Base-by-base conservation (phyloP, 164 flowering plant species). In the Amborella trichopoda region DNA sequence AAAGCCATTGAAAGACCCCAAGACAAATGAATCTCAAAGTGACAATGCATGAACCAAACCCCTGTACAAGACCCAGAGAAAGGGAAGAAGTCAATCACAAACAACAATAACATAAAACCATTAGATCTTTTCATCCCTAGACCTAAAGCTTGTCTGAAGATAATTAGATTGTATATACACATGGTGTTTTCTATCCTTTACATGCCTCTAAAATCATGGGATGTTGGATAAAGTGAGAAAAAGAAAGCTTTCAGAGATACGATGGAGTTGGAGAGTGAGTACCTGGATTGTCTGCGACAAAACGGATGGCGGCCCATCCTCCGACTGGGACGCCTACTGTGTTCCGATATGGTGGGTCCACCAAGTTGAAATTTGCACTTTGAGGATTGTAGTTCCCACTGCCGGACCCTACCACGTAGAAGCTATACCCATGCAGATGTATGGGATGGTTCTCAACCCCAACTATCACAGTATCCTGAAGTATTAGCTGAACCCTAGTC, bases 251-350 rank as follows among this genome's bases (percentile, higher is more conserved):
- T n/a, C n/a, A n/a, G n/a, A n/a, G n/a, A n/a, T n/a, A n/a, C n/a
- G 37, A 33, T 33, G 12, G 16, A 33, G 16, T 33, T 11, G 16
- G 3, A 13, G 37, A 2, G 28, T 11, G n/a, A 50, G 12, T 61
- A 72, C 94, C 94, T 47, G 94, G 94, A 67, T 83, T 83, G 38
- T 80, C 74, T 1, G 94, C 89, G 1, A 55, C 41, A 27, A 83
- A 78, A 21, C 94, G 57, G 19, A 83, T 73, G 2, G 69, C 88
- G 6, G 86, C 81, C 94, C 94, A 83, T 50, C 89, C 94, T 3
- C 83, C 94, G 0, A 68, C 77, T 0, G 94, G 94, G 19, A 83
- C 88, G 30, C 76, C 81, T 8, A 80, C 56, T 2, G 85, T 78
- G 62, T 80, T 83, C 77, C 69, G 63, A 46, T 72, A 70, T 2